Percentiles rank a stretch among this genome's conserved stretches.
phyloP scores from a whole-genome alignment of 768 basidiomycete species.

The Podaxis pistillaris region DNA sequence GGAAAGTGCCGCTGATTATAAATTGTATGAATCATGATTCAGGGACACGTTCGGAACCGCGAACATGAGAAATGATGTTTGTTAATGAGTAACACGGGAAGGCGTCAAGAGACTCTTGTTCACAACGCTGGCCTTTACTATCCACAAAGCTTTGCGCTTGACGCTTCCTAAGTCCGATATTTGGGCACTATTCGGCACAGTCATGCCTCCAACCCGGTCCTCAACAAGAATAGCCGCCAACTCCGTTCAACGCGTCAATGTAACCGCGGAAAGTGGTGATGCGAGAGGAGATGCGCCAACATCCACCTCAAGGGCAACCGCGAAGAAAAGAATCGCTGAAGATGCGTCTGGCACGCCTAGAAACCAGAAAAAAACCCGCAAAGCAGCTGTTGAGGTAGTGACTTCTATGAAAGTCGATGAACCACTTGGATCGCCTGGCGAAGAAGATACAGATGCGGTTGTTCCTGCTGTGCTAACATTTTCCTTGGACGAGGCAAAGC shows the following conservation, averaged over 20 bases:
- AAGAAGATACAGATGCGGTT: constrained; percentile 28
- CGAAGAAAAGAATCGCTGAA: constrained; percentile 18
- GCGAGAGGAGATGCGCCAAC: not conserved
- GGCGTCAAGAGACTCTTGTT: not conserved
- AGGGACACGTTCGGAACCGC: constrained; percentile 10
- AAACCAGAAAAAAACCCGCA: constrained; percentile 13
- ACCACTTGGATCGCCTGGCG: constrained; percentile 2
- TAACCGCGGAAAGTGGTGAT: not conserved
- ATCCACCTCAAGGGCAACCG: constrained; percentile 19
- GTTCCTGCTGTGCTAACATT: constrained; percentile 76
- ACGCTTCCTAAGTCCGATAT: not conserved
- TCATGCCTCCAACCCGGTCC: constrained; percentile 35
- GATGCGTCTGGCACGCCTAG: constrained; percentile 17
- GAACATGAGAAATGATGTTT: not conserved
- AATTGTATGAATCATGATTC: not conserved
- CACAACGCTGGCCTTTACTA: not conserved
- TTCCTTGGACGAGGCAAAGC: constrained; percentile 72
- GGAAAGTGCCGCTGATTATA: not conserved
- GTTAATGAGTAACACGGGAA: not conserved
- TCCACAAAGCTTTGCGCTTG: not conserved
- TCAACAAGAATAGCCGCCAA: constrained; percentile 25
- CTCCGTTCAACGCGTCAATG: not conserved
- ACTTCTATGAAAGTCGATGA: constrained; percentile 18
- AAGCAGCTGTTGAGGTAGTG: constrained; percentile 7
- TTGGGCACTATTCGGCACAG: not conserved